These are phyloP conservation scores for Trichoderma reesei DNA, from an alignment of 495 filamentous ascomycete species.

Conservation along the genomic window DNA sequence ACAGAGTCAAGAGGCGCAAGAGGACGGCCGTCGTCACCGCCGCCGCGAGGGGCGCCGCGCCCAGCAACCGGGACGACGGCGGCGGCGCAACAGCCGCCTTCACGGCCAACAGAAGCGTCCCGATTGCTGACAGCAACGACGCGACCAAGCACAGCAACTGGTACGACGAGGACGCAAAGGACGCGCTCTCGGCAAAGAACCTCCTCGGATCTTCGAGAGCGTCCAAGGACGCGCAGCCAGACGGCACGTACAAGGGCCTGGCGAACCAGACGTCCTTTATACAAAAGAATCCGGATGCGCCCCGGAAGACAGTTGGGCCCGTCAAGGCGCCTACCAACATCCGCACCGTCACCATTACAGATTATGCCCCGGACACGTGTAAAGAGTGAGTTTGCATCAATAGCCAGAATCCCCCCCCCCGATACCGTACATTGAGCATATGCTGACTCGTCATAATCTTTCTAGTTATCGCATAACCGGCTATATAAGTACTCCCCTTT, in stretches of 20 bases:
- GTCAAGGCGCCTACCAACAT: constrained; percentile 85
- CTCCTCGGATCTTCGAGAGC: constrained; percentile 55
- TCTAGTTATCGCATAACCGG: background rate
- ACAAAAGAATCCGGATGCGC: constrained; percentile 73
- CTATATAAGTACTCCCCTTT: constrained; percentile 4
- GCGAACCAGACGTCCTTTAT: constrained; percentile 66
- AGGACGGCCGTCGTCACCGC: constrained; percentile 54
- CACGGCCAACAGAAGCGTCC: constrained; percentile 45
- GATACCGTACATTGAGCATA: too few relatives aligned
- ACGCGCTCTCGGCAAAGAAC: constrained; percentile 44
- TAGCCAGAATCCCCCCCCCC: too few relatives aligned
- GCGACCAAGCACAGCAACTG: constrained; percentile 91
- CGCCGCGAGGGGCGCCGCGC: constrained; percentile 35
- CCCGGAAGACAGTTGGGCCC: constrained; percentile 63
- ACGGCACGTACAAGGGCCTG: constrained; percentile 70
- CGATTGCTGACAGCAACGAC: constrained; percentile 62
- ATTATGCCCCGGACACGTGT: constrained; percentile 89
- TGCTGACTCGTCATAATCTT: too few relatives aligned
- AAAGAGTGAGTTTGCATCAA: constrained; percentile 72
- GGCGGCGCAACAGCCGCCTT: constrained; percentile 52
- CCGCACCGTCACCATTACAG: constrained; percentile 79
- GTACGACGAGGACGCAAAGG: constrained; percentile 59
- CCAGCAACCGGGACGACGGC: constrained; percentile 31
- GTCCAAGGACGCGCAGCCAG: constrained; percentile 22
- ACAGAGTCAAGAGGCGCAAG: constrained; percentile 65